These are phyloP conservation scores for Claviceps sorghi DNA, from an alignment of 2,329 filamentous ascomycete genomes.

Conservation along the genomic window DNA sequence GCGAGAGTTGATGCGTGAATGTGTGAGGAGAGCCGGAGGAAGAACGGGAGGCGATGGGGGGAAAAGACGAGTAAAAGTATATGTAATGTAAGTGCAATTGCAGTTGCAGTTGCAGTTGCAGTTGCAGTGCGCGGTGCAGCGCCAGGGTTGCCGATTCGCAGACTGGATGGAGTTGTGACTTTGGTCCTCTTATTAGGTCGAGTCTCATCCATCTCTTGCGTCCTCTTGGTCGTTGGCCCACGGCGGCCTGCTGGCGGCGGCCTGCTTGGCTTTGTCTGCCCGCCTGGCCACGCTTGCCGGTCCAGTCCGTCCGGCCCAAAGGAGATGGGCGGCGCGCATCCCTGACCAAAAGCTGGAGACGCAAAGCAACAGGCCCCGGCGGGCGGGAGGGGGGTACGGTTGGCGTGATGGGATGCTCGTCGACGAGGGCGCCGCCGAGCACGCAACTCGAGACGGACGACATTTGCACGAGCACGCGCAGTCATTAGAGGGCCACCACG, in stretches of 20 bases:
- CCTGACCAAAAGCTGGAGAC: not conserved
- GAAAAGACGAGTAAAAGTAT: slow-evolving; percentile 6
- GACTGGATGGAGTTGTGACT: slow-evolving; percentile 1
- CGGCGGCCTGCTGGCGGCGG: not conserved
- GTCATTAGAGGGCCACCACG: too few relatives aligned
- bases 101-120: not conserved
- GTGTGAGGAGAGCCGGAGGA: not conserved
- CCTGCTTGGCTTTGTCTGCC: too few relatives aligned
- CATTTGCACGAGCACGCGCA: not conserved
- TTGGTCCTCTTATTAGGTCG: not conserved
- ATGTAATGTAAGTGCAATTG: slow-evolving; percentile 1
- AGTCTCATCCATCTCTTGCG: too few relatives aligned
- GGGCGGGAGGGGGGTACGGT: not conserved
- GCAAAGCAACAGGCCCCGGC: not conserved
- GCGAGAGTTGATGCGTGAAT: slow-evolving; percentile 5
- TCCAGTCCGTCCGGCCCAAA: not conserved
- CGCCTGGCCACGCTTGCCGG: not conserved
- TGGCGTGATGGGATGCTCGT: not conserved
- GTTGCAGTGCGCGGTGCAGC: not conserved
- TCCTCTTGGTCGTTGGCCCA: not conserved
- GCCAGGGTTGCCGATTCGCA: not conserved
- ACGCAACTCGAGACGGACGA: not conserved
- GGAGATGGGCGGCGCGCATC: not conserved
- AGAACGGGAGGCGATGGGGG: not conserved
- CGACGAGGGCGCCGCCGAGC: not conserved